Percentiles rank a stretch among this genome's conserved stretches.
Evolutionary conservation across 2,329 filamentous ascomycete genomes (phyloP).

Genomic region (Dothidotthia symphoricarpi): DNA sequence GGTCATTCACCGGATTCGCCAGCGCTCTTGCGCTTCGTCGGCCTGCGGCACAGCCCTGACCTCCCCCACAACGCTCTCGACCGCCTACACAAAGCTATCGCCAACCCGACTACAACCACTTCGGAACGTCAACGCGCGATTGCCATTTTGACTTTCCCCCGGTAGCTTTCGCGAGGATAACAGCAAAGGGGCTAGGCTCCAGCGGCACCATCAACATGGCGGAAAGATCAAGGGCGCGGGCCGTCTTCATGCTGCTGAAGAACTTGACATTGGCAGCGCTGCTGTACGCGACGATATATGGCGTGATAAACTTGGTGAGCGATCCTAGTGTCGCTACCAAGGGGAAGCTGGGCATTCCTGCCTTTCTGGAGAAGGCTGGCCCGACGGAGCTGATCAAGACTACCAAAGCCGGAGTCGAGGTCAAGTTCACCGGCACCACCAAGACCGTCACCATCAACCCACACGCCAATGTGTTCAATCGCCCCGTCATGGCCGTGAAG

Average conservation of each 20-base stretch:
- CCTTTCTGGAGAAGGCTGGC: slow-evolving; percentile 43
- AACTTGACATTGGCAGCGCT: slow-evolving; percentile 46
- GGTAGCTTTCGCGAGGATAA: slow-evolving; percentile 6
- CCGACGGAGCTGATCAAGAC: slow-evolving; percentile 44
- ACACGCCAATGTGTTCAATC: slow-evolving; percentile 55
- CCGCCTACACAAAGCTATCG: not conserved
- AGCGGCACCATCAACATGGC: slow-evolving; percentile 30
- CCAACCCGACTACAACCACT: not conserved
- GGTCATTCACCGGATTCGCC: no score
- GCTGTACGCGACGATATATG: slow-evolving; percentile 45
- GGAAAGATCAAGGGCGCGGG: slow-evolving; percentile 31
- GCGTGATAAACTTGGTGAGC: slow-evolving; percentile 43
- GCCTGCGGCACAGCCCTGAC: no score
- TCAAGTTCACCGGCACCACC: slow-evolving; percentile 45
- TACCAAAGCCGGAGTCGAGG: slow-evolving; percentile 42
- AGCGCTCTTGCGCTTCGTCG: no score
- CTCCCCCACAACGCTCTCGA: not conserved
- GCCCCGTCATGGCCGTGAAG: slow-evolving; percentile 51
- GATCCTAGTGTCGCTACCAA: slow-evolving; percentile 42
- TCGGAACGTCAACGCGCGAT: not conserved
- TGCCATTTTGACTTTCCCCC: slow-evolving; percentile 10
- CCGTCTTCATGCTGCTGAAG: slow-evolving; percentile 42
- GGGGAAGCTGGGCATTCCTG: slow-evolving; percentile 45
- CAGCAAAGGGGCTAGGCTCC: slow-evolving; percentile 21
- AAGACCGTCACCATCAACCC: slow-evolving; percentile 50